Base-by-base conservation (phyloP, 2,329 filamentous ascomycete genomes). In the Aspergillus fischeri region DNA sequence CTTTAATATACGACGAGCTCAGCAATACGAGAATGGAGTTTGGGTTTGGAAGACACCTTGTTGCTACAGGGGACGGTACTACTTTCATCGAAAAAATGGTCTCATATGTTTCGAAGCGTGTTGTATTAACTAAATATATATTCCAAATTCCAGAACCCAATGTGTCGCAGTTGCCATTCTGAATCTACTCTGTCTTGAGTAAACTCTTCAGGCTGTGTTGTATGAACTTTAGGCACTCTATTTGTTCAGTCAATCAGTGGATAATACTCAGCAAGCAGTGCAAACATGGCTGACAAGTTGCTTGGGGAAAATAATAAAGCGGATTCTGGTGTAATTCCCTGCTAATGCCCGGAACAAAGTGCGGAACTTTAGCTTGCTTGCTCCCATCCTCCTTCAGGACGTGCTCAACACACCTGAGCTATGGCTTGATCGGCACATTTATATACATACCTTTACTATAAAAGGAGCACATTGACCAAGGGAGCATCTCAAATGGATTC, bases 1-100 rank as follows among this genome's bases (percentile, higher is more conserved):
- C 24, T 24, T 44, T 11, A 11, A 9, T 45, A 45, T 41, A 49
- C 54, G 59, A 60, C 51, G 47, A 53, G 4, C 9, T 10, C 28
- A 29, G 56, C 41, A 52, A 54, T 44, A 52, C 24, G 20, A 35
- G 47, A 50, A 45, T 21, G 42, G 11, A 38, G 14, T 6, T 45
- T 11, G 42, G 21, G 17, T 51, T 35, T 20, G 11, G 17, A n/a
- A 51, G 14, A 5, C 42, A 24, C 54, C 32, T 21, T 65, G 14
- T 63, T 61, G n/a, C n/a, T 38, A n/a, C 20, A 21, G 27, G 27
- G 21, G 4, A 10, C 21, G 20, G 14, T 17, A 35, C 32, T 35
- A 14, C 0, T 17, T 35, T 17, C 32, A 17, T 7, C 14, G 11
- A 4, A 35, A 17, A 3, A 35, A 0, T 17, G 14, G 14, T 38